These are phyloP conservation scores for Phaseolus lunatus DNA, from an alignment of 306 rosid genomes.

Conservation along the genomic window DNA sequence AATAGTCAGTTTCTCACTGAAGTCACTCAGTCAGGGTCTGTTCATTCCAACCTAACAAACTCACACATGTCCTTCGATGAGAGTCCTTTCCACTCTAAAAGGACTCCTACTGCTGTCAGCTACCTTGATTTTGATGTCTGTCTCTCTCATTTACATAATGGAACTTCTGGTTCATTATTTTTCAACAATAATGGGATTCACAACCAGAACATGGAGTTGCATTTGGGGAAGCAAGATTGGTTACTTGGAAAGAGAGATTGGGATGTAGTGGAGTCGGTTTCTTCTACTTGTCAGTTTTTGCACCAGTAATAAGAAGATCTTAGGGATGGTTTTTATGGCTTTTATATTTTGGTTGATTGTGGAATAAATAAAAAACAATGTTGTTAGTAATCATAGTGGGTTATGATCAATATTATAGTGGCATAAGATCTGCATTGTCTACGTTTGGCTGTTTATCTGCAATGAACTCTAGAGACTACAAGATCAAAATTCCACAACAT, in stretches of 20 bases:
- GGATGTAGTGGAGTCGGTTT: constrained; percentile 74
- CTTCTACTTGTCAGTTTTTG: neutral
- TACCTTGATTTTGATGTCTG: constrained; percentile 59
- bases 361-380: neutral
- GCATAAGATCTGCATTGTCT: too few species aligned
- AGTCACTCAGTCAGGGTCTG: constrained; percentile 9
- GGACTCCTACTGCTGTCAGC: neutral
- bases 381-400: too few species aligned
- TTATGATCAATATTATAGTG: too few species aligned
- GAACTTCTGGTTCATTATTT: constrained; percentile 43
- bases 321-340: neutral
- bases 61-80: constrained; percentile 14
- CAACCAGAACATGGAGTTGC: constrained; percentile 43
- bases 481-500: too few species aligned
- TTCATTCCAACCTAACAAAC: constrained; percentile 18
- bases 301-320: neutral
- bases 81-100: neutral
- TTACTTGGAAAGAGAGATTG: constrained; percentile 55
- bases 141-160: constrained; percentile 65
- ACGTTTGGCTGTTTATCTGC: too few species aligned
- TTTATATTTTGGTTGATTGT: neutral
- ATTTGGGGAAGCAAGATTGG: constrained; percentile 28
- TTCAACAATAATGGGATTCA: constrained; percentile 40
- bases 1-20: constrained; percentile 26
- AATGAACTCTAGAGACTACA: too few species aligned